A percentile compares a stretch with the other conserved stretches of the same genome.
phyloP scores from a whole-genome alignment of 306 rosid genomes.

The Medicago ruthenica region DNA sequence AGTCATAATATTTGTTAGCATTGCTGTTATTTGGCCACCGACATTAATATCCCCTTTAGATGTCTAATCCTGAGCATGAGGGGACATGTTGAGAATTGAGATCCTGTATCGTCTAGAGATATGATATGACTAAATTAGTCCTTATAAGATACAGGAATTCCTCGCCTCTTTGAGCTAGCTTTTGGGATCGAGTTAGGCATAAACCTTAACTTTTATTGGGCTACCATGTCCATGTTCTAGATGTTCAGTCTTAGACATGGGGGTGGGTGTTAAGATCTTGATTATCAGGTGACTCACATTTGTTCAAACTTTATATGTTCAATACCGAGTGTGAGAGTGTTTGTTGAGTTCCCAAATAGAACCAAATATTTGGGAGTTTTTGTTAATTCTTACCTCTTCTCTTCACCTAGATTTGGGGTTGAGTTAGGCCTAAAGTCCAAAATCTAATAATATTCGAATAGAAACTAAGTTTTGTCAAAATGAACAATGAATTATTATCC shows the following conservation, averaged over 20 bases:
- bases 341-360: neutral
- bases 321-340: neutral
- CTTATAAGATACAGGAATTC: neutral
- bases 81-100: neutral
- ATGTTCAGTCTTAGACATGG: neutral
- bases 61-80: neutral
- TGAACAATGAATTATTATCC: conserved; percentile 13
- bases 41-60: neutral
- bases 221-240: neutral
- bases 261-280: neutral
- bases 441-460: conserved; percentile 4
- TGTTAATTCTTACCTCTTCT: neutral
- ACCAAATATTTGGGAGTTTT: too few relatives aligned
- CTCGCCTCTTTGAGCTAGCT: neutral
- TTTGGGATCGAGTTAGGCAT: neutral
- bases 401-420: neutral
- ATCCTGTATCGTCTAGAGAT: neutral
- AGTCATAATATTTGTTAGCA: neutral
- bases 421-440: neutral
- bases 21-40: neutral
- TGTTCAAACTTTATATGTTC: neutral
- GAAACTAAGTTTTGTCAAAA: conserved; percentile 16
- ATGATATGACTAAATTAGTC: neutral
- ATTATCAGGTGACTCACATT: neutral
- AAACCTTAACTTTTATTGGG: neutral